A percentile compares a stretch with the other conserved stretches of the same genome.
Evolutionary conservation across 2,329 filamentous ascomycete species (phyloP).

Genomic region (Knufia petricola): DNA sequence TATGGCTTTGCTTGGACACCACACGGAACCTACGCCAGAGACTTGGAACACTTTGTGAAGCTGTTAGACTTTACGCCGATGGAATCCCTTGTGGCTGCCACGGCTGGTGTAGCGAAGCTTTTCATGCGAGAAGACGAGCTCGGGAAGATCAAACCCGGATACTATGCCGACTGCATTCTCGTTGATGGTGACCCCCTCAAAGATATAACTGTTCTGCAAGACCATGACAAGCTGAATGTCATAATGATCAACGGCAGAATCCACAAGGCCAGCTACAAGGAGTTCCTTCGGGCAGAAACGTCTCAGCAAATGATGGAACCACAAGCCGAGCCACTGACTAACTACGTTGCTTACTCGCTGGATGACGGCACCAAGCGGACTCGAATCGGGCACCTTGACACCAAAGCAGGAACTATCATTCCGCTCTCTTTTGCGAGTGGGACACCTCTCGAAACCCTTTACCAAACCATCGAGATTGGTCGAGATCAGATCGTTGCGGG

Average conservation of each 20-base stretch:
- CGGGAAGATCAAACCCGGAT: constrained; percentile 34
- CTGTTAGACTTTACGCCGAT: constrained; percentile 37
- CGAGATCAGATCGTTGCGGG: constrained; percentile 30
- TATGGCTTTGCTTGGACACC: constrained; percentile 43
- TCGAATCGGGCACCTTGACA: constrained; percentile 36
- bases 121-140: constrained; percentile 35
- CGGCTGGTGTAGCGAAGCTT: constrained; percentile 32
- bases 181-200: constrained; percentile 39
- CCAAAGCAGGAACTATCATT: constrained; percentile 30
- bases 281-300: constrained; percentile 11
- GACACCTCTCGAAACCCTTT: constrained; percentile 38
- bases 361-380: constrained; percentile 15
- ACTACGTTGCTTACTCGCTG: constrained; percentile 31
- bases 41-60: constrained; percentile 39
- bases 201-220: constrained; percentile 34
- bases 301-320: not conserved
- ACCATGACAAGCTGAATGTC: constrained; percentile 35
- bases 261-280: constrained; percentile 30
- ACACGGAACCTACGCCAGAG: constrained; percentile 40
- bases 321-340: constrained; percentile 22
- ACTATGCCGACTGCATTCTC: constrained; percentile 38
- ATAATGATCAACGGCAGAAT: constrained; percentile 42
- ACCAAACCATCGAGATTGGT: constrained; percentile 44
- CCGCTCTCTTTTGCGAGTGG: constrained; percentile 41
- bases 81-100: constrained; percentile 38